These are phyloP conservation scores for Candida hungchunana DNA, from an alignment of 805 yeast species.

Conservation along the genomic window DNA sequence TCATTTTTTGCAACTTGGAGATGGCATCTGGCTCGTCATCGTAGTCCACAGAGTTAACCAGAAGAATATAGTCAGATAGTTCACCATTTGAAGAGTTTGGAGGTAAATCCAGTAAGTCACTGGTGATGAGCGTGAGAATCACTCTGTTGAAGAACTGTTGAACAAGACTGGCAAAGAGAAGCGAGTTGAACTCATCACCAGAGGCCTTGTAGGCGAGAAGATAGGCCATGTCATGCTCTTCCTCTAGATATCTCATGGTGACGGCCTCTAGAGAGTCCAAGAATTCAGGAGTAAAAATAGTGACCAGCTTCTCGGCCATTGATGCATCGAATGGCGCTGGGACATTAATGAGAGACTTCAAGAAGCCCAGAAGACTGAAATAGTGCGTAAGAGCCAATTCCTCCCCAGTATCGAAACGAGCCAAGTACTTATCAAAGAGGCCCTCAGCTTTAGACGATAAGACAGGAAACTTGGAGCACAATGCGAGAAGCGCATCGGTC, in stretches of 20 bases:
- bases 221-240: conserved; percentile 27
- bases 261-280: conserved; percentile 20
- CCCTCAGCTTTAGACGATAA: conserved; percentile 17
- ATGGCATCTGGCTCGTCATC: conserved; percentile 24
- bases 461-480: conserved; percentile 28
- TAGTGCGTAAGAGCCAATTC: conserved; percentile 19
- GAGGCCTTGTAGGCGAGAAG: conserved; percentile 32
- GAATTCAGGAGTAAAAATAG: conserved; percentile 16
- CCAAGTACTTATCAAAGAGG: conserved; percentile 27
- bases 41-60: conserved; percentile 18
- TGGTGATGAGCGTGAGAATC: conserved; percentile 7
- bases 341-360: conserved; percentile 28
- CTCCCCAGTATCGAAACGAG: conserved; percentile 12
- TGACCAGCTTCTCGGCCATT: conserved; percentile 24
- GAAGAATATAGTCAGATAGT: conserved; percentile 9
- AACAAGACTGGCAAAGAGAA: conserved; percentile 28
- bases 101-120: background rate
- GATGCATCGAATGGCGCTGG: conserved; percentile 21
- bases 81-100: background rate
- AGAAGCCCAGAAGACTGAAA: conserved; percentile 36
- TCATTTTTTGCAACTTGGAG: conserved; percentile 16
- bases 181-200: conserved; percentile 34
- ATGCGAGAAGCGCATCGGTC: conserved; percentile 28
- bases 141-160: conserved; percentile 19
- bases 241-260: conserved; percentile 32